Conservation (phyloP, 805 yeast species). For the Suhomyces sp. region DNA sequence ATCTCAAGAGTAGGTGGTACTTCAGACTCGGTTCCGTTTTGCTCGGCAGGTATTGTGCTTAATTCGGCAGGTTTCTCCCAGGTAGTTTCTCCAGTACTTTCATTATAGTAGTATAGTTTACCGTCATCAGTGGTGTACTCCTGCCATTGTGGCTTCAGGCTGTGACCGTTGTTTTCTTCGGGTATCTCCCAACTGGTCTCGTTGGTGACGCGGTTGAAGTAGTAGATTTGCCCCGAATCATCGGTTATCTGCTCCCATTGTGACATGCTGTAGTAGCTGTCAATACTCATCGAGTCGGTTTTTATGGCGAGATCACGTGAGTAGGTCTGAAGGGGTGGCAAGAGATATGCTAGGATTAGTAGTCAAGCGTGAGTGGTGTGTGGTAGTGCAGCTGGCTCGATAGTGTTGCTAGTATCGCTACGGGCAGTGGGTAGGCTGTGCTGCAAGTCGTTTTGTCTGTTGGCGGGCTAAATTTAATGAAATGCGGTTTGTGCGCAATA, state of each 20-base stretch:
- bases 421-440: not conserved
- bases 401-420: not conserved
- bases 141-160: conserved; percentile 26
- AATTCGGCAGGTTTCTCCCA: conserved; percentile 76
- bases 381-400: not conserved
- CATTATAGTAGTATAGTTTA: conserved; percentile 65
- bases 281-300: not conserved
- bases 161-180: conserved; percentile 17
- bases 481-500: not conserved
- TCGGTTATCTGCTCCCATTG: conserved; percentile 66
- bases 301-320: not conserved
- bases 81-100: conserved; percentile 59
- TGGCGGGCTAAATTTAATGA: not conserved
- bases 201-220: conserved; percentile 61
- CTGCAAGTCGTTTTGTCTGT: not conserved
- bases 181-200: conserved; percentile 86
- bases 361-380: not conserved
- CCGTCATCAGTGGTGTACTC: conserved; percentile 55
- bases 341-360: not conserved
- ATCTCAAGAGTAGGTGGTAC: conserved; percentile 6
- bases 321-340: not conserved
- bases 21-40: conserved; percentile 2
- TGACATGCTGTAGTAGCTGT: conserved; percentile 9
- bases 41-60: conserved; percentile 5
- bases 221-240: conserved; percentile 67